Base-by-base conservation (phyloP, 371 early-diverging fungal genomes). In the Pancytospora philotis region DNA sequence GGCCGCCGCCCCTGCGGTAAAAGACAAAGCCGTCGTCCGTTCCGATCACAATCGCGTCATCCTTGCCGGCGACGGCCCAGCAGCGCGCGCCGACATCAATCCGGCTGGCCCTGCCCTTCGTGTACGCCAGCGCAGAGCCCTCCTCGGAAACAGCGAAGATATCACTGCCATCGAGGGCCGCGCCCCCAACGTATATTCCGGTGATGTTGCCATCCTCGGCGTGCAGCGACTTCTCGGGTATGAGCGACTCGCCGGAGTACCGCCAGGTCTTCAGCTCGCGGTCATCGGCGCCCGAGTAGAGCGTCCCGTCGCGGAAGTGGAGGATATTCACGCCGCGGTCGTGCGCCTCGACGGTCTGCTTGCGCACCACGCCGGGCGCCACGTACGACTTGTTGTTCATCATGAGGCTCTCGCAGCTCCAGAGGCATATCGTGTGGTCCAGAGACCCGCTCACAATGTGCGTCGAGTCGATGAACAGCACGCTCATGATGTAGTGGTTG, bases 401-500 rank as follows among this genome's bases (percentile, higher is more conserved):
- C n/a, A 61, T 66, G 74, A 80, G 82, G 82, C 90, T 91, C 16
- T 89, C 87, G 73, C 91, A 90, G 80, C 96, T 94, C 99, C 99
- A 97, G 2, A 97, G 88, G 38, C 98, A 85, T 0, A 98, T 89
- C 16, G 95, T 94, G 78, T 93, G 91, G 81, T 98, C 98, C 79
- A 96, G 84, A 2, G 90, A 91, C 0, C 93, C 93, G 22, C 91
- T 91, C 1, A 93, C 90, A 62, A 97, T 86, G 68, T 93, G 90
- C 73, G 91, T 93, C 77, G 95, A 93, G 45, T 92, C 92, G 75
- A 95, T 91, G 84, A 96, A 98, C 76, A 87, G 86, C 1, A 93
- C 95, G 65, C 87, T 86, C 97, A 96, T 97, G n/a, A 96, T 94
- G 80, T 97, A 98, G 81, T 97, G 95, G 74, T 91, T 92, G 81